These are phyloP conservation scores for Parachaetomium inaequale DNA, from an alignment of 495 filamentous ascomycete species.

Conservation along the genomic window DNA sequence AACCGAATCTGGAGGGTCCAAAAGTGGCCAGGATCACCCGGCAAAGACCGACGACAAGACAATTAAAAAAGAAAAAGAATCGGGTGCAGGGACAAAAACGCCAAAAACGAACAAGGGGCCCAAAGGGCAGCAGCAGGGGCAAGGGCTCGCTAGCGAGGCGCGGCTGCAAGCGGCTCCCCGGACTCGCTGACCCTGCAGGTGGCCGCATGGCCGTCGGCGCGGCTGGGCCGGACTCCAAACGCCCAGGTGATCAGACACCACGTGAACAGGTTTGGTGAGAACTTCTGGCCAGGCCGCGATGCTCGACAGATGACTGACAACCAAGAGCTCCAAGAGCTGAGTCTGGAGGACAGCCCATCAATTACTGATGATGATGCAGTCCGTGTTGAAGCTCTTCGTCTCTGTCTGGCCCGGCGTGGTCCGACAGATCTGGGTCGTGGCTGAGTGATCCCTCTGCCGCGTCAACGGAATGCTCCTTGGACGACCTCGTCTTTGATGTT, in stretches of 20 bases:
- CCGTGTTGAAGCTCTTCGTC: no score
- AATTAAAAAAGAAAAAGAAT: conserved; percentile 7
- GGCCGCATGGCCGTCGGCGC: not conserved
- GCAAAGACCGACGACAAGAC: not conserved
- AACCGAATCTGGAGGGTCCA: not conserved
- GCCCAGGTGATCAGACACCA: conserved; percentile 29
- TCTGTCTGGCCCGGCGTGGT: no score
- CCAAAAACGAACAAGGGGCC: not conserved
- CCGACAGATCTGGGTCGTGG: no score
- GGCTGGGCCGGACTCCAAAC: conserved; percentile 3
- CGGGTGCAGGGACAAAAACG: not conserved
- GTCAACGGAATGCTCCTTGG: not conserved
- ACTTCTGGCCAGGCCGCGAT: no score
- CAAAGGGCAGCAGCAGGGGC: not conserved
- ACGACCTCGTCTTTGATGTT: not conserved
- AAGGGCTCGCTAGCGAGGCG: conserved; percentile 10
- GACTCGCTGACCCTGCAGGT: conserved; percentile 7
- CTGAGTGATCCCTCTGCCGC: no score
- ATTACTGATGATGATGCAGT: no score
- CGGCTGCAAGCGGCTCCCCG: conserved; percentile 30
- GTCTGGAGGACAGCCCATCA: no score
- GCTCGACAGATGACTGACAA: not conserved
- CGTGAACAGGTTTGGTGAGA: conserved; percentile 27
- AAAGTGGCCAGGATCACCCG: not conserved
- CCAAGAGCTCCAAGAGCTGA: no score